Percentiles rank a stretch among this genome's conserved stretches.
These are phyloP conservation scores for Lizanozyma gosingica DNA, from an alignment of 1,139 yeast genomes.

Conservation along the genomic window DNA sequence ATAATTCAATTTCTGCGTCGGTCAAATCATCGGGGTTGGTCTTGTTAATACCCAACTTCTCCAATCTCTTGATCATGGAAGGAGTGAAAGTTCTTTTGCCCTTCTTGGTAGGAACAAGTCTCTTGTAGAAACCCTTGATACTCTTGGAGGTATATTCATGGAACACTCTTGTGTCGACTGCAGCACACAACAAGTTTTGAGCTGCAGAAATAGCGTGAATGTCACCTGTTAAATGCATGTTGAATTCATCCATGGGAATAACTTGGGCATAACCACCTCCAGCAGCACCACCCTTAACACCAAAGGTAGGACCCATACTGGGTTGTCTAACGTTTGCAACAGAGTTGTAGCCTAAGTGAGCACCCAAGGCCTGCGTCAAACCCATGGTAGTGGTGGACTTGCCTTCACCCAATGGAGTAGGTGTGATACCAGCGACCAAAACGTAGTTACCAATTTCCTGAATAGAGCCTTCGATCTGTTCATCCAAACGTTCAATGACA, in stretches of 20 bases:
- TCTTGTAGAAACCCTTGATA: constrained; percentile 53
- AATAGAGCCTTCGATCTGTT: constrained; percentile 39
- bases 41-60: constrained; percentile 55
- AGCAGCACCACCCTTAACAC: constrained; percentile 86
- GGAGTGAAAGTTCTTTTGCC: constrained; percentile 59
- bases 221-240: constrained; percentile 80
- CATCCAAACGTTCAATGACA: constrained; percentile 49
- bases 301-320: constrained; percentile 83
- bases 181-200: constrained; percentile 72
- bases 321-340: constrained; percentile 82
- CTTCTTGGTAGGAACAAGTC: constrained; percentile 63
- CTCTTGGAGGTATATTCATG: constrained; percentile 67
- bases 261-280: constrained; percentile 85
- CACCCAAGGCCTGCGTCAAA: constrained; percentile 70
- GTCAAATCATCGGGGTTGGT: constrained; percentile 63
- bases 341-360: constrained; percentile 59
- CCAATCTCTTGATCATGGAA: constrained; percentile 56
- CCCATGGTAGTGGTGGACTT: constrained; percentile 77
- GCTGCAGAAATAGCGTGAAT: constrained; percentile 79
- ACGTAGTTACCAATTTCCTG: constrained; percentile 50
- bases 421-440: constrained; percentile 74
- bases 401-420: constrained; percentile 79
- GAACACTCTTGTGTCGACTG: constrained; percentile 77
- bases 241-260: constrained; percentile 83
- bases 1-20: constrained; percentile 51